These are phyloP conservation scores for Desmodesmus armatus DNA, from an alignment of 139 green algal genomes.

Conservation along the genomic window DNA sequence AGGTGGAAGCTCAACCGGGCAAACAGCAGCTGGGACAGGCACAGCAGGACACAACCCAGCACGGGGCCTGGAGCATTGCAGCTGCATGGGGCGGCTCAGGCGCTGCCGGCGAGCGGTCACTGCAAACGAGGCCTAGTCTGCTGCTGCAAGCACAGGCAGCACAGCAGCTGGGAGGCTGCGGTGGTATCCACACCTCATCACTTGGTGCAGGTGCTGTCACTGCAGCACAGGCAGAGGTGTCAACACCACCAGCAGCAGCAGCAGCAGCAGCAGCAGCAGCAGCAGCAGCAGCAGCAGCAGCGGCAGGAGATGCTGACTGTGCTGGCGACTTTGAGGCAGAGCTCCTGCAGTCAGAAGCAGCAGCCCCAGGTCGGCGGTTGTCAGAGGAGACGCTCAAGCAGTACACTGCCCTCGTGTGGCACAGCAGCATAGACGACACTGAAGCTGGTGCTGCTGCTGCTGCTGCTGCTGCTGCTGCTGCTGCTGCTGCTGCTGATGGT, in stretches of 20 bases:
- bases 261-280: neutral
- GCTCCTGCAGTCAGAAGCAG: conserved; percentile 10
- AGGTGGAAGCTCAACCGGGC: neutral
- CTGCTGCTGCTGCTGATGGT: neutral
- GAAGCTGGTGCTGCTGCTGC: too few species aligned
- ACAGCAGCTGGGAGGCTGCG: neutral
- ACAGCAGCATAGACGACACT: too few species aligned
- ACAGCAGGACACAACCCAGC: too few species aligned
- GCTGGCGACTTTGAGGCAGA: conserved; percentile 23
- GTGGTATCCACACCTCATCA: neutral
- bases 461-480: neutral
- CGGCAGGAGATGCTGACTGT: neutral
- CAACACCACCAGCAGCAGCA: conserved; percentile 4
- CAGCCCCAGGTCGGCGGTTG: conserved; percentile 16
- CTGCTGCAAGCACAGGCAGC: neutral
- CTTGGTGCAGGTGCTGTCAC: neutral
- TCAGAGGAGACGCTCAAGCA: neutral
- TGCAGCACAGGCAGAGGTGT: neutral
- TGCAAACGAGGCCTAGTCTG: too few species aligned
- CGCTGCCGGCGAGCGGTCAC: neutral
- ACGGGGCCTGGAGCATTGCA: too few species aligned
- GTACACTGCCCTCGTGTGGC: too few species aligned
- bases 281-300: neutral
- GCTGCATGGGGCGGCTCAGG: neutral
- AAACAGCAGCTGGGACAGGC: neutral